Base-by-base conservation (phyloP, 768 basidiomycete species). In the Hortiboletus flavorubellus region DNA sequence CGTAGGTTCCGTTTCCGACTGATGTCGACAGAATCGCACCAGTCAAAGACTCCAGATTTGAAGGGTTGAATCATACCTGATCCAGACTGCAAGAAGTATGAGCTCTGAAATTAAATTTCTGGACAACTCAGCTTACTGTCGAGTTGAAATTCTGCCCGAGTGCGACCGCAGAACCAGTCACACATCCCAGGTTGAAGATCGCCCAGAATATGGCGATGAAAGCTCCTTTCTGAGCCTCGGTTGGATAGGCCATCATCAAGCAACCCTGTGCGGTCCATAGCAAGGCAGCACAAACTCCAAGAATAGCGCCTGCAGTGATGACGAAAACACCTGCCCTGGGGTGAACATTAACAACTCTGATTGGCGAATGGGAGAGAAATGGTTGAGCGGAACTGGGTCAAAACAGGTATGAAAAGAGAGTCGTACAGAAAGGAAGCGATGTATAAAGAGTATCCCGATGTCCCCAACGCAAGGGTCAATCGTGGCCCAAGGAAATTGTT, bases 1-100 rank as follows among this genome's bases (percentile, higher is more conserved):
- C 89, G 64, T 91, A 91, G 50, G 89, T 91, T 31, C 82, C 83
- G 62, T 89, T 89, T n/a, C 77, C 74, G 40, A 90, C 89, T 84
- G 46, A 40, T 23, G 37, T 23, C 38, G 16, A 48, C 8, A 10
- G 50, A 23, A 38, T 30, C 0, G 4, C 3, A 23, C 61, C 46
- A 56, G 37, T 5, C 1, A 14, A 2, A 21, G 0, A 46, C 26
- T 44, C n/a, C 39, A 18, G 6, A 35, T 21, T 21, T 8, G 15
- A 8, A 2, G 18, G 6, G 5, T 8, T 15, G 18, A 52, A 26
- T 11, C 62, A 34, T 68, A 68, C 67, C 68, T 59, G 58, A 49
- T 66, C 71, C 73, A 7, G 57, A 29, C 69, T 73, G 53, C 54
- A 16, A 49, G 35, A 39, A 1, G 39, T 21, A 16, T 39, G 16